Evolutionary conservation across 768 basidiomycete species (phyloP), one percentile per base, ranked within the genome.

Genomic region (Lactarius trivialis): DNA sequence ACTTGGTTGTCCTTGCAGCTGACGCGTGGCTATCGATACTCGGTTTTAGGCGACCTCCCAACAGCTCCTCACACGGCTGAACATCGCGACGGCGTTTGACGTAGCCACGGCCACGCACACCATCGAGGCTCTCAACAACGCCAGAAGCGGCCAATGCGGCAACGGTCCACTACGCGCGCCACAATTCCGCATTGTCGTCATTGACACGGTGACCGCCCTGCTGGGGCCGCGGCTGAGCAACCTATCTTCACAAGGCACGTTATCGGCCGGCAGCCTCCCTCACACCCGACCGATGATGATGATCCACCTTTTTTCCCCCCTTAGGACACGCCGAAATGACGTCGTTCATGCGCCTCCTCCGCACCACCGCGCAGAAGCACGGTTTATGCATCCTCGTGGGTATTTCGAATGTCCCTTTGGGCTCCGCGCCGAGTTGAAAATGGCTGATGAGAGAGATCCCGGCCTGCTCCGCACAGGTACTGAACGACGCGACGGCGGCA

Each of bases 241-340:
- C 0, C 76, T 82, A 3, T 85, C 89, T 4, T 81, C 87, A 2
- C 83, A 89, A 74, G 89, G 76, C 74, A 55, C 11, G 55, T 37
- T 11, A 32, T 11, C 12, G 55, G 36, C 9, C 24, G 19, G 26
- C 33, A 28, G 45, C 9, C 1, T 39, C 28, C 19, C 30, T 33
- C 39, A 43, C 12, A n/a, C 43, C 14, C 36, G 36, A 36, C 36
- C 36, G 36, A n/a, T n/a, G n/a, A n/a, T n/a, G n/a, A n/a, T n/a
- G n/a, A n/a, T n/a, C n/a, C n/a, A n/a, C n/a, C 8, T 12, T 11
- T 3, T 8, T 11, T 11, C 8, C 8, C 8, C 8, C 8, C 11
- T 34, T 36, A 77, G 76, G 90, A 5, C 89, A 92, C 70, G 85
- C 88, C 0, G 73, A 81, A 19, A 90, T 91, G 88, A 80, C 80